phyloP scores from a whole-genome alignment of 345 rosid species.

The Boechera divaricarpa region DNA sequence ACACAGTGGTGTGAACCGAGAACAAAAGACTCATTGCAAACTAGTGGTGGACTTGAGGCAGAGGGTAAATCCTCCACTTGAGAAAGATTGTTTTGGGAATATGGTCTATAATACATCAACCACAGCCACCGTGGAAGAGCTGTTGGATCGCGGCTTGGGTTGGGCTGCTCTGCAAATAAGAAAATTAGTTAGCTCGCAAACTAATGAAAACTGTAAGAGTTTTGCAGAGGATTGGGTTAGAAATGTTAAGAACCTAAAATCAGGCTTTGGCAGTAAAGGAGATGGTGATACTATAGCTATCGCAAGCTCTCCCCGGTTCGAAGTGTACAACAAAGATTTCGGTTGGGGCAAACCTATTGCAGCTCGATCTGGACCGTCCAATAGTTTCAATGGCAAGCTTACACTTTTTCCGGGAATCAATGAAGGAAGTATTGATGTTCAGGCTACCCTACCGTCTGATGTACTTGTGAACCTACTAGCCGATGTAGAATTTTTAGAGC shows the following conservation, averaged over 20 bases:
- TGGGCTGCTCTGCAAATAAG: constrained; percentile 24
- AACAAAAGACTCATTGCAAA: neutral
- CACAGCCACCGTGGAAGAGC: neutral
- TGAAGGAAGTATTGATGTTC: constrained; percentile 34
- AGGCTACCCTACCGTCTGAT: neutral
- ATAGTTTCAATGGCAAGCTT: neutral
- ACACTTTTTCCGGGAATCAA: neutral
- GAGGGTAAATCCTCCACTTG: constrained; percentile 43
- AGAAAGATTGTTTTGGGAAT: constrained; percentile 51
- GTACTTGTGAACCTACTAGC: neutral
- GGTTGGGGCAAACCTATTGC: constrained; percentile 47
- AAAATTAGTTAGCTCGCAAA: neutral
- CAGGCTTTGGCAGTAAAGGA: neutral
- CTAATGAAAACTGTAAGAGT: neutral
- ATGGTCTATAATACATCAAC: neutral
- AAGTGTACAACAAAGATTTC: constrained; percentile 48
- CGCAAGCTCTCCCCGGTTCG: constrained; percentile 53
- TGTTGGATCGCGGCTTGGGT: neutral
- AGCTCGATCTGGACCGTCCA: constrained; percentile 30
- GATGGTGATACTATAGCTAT: constrained; percentile 7
- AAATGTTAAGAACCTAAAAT: neutral
- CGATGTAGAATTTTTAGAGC: constrained; percentile 11
- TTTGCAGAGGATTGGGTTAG: constrained; percentile 29
- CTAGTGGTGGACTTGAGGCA: constrained; percentile 22
- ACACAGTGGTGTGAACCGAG: neutral